Conservation (phyloP, 1,284 basidiomycete genomes). For the Leccinum subfulvum region DNA sequence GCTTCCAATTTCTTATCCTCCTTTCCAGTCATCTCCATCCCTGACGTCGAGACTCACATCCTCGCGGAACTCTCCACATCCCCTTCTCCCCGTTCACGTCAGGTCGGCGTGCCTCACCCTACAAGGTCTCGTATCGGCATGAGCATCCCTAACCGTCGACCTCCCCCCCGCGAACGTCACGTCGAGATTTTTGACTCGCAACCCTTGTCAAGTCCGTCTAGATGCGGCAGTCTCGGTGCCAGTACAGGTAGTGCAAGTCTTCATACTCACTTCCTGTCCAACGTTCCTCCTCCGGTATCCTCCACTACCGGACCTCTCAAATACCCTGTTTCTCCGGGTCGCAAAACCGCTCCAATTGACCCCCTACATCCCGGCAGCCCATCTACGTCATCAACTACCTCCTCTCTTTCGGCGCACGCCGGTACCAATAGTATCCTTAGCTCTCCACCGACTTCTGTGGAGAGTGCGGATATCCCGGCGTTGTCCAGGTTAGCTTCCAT, state of each 20-base stretch:
- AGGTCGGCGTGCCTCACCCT: constrained; percentile 64
- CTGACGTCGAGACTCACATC: constrained; percentile 71
- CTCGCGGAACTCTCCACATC: constrained; percentile 62
- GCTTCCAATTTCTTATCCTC: constrained; percentile 24
- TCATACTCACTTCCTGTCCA: constrained; percentile 19
- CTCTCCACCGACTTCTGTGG: constrained; percentile 57
- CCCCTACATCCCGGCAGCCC: constrained; percentile 28
- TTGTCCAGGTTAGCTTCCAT: constrained; percentile 42
- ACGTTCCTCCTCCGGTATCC: constrained; percentile 7
- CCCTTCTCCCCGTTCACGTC: constrained; percentile 65
- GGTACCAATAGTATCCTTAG: constrained; percentile 41
- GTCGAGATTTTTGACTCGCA: constrained; percentile 80
- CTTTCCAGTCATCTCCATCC: constrained; percentile 68
- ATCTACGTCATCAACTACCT: constrained; percentile 43
- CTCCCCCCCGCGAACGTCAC: constrained; percentile 49
- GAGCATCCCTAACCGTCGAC: constrained; percentile 52
- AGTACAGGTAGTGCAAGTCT: constrained; percentile 37
- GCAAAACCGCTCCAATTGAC: constrained; percentile 24
- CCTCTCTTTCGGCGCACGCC: constrained; percentile 47
- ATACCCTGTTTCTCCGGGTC: constrained; percentile 8
- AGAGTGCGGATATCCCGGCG: constrained; percentile 43
- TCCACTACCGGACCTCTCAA: constrained; percentile 3
- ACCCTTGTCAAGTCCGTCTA: constrained; percentile 61
- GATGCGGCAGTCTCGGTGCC: constrained; percentile 41
- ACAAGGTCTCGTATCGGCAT: constrained; percentile 56